These are phyloP conservation scores for Amanita muscaria DNA, from an alignment of 768 basidiomycete genomes.

Conservation along the genomic window DNA sequence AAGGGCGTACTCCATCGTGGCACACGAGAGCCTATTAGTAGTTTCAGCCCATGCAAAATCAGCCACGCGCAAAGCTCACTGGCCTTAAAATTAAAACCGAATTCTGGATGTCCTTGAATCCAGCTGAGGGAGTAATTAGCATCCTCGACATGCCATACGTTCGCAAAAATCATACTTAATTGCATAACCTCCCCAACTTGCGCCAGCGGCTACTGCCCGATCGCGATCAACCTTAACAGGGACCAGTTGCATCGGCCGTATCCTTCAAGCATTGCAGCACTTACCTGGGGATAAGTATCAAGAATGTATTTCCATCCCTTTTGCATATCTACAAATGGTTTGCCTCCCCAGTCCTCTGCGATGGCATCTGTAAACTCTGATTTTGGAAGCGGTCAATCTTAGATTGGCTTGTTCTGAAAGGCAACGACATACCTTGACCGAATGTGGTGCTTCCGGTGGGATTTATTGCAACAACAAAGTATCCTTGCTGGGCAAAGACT, in stretches of 20 bases:
- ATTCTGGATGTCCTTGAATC: conserved; percentile 93
- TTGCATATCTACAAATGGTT: conserved; percentile 70
- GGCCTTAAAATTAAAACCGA: conserved; percentile 76
- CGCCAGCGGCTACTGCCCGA: conserved; percentile 70
- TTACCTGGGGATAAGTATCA: conserved; percentile 60
- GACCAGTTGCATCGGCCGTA: neutral
- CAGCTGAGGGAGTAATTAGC: conserved; percentile 42
- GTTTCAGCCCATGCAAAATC: neutral
- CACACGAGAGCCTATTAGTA: conserved; percentile 53
- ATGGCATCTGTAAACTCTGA: conserved; percentile 77
- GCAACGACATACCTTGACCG: conserved; percentile 55
- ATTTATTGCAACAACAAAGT: conserved; percentile 81
- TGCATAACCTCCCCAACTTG: conserved; percentile 82
- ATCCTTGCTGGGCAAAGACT: conserved; percentile 85
- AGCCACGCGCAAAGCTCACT: neutral
- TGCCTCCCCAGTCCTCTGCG: conserved; percentile 76
- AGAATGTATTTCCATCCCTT: conserved; percentile 69
- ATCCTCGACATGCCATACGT: neutral
- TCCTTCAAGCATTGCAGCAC: conserved; percentile 5
- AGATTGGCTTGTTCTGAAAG: neutral
- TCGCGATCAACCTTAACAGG: conserved; percentile 70
- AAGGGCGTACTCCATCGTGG: conserved; percentile 71
- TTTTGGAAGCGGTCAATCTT: neutral
- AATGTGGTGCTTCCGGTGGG: conserved; percentile 93
- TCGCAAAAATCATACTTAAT: conserved; percentile 58